These are phyloP conservation scores for Neurospora sp. DNA, from an alignment of 495 filamentous ascomycete genomes.

Conservation along the genomic window DNA sequence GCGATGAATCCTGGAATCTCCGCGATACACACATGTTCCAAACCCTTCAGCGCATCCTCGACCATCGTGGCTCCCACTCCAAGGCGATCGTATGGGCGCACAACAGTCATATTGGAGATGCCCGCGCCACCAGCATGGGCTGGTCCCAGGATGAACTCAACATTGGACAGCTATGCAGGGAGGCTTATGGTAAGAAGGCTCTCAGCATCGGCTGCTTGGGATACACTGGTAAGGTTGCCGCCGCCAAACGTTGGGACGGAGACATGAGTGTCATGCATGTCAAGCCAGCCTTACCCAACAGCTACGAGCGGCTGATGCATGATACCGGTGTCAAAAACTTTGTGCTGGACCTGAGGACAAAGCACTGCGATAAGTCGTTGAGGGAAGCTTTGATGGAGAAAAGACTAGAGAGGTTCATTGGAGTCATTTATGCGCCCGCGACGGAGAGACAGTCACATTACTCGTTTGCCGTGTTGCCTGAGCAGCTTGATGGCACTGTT, in stretches of 20 bases:
- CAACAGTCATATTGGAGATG: slow-evolving; percentile 52
- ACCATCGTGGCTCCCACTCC: slow-evolving; percentile 26
- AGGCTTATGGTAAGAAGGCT: slow-evolving; percentile 35
- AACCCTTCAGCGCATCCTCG: slow-evolving; percentile 37
- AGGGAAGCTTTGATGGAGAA: slow-evolving; percentile 28
- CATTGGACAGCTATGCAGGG: slow-evolving; percentile 46
- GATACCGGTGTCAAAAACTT: slow-evolving; percentile 31
- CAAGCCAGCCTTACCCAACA: slow-evolving; percentile 15
- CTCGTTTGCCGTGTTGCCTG: slow-evolving; percentile 39
- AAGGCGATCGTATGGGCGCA: slow-evolving; percentile 53
- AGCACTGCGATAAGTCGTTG: slow-evolving; percentile 25
- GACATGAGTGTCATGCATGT: slow-evolving; percentile 44
- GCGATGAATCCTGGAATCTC: slow-evolving; percentile 45
- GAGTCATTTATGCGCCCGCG: slow-evolving; percentile 48
- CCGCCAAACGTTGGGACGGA: slow-evolving; percentile 46
- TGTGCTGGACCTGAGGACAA: slow-evolving; percentile 38
- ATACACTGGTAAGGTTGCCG: slow-evolving; percentile 47
- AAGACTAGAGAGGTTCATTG: slow-evolving; percentile 45
- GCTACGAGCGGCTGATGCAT: slow-evolving; percentile 28
- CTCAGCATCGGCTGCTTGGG: slow-evolving; percentile 45
- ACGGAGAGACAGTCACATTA: slow-evolving; percentile 48
- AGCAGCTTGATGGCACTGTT: slow-evolving; percentile 47
- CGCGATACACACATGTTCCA: slow-evolving; percentile 51
- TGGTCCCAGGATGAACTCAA: slow-evolving; percentile 40
- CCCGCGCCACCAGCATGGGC: slow-evolving; percentile 46